Evolutionary conservation across 192 early-diverging fungal species (phyloP), one percentile per base, ranked within the genome.

Genomic region (Linnemannia hyalina): DNA sequence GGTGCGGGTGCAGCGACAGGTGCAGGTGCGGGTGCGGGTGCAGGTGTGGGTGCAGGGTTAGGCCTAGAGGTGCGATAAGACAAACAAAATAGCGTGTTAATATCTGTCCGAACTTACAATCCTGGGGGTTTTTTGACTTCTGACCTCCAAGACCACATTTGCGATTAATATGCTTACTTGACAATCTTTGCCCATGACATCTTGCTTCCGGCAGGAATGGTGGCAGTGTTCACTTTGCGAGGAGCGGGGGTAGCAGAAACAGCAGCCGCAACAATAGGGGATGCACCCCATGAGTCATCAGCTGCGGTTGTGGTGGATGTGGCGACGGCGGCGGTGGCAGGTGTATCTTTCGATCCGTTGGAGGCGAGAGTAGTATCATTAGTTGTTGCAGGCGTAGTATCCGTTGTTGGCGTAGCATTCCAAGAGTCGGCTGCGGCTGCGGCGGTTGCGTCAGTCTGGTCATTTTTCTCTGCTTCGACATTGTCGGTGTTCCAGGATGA

Each of bases 181-280:
- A 94, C 92, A 63, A 94, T 89, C 71, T 93, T 91, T 41, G 93
- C 93, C 93, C 92, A 93, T 60, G 93, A 93, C 70, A 82, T 73
- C 52, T 89, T 90, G 79, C 75, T 73, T 55, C 80, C 79, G 36
- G 85, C 68, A 73, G 88, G 84, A 49, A 89, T 87, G n/a, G 88
- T 89, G 54, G 83, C 73, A 44, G 78, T 84, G 78, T 84, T 83
- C 68, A 81, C 70, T 65, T 79, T 89, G 44, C 80, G 77, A 42
- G 68, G 68, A 20, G 72, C 68, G 44, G 82, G 72, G n/a, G 83
- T 41, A 10, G 88, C 60, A 65, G 77, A 52, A 52, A 76, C 11
- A 23, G 82, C 40, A 23, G 82, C 41, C 36, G 60, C 69, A 80
- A 81, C 46, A 29, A 60, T 38, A 65, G 72, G 57, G 15, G 78